These are phyloP conservation scores for Zalaria sp. DNA, from an alignment of 2,329 filamentous ascomycete genomes.

Conservation along the genomic window DNA sequence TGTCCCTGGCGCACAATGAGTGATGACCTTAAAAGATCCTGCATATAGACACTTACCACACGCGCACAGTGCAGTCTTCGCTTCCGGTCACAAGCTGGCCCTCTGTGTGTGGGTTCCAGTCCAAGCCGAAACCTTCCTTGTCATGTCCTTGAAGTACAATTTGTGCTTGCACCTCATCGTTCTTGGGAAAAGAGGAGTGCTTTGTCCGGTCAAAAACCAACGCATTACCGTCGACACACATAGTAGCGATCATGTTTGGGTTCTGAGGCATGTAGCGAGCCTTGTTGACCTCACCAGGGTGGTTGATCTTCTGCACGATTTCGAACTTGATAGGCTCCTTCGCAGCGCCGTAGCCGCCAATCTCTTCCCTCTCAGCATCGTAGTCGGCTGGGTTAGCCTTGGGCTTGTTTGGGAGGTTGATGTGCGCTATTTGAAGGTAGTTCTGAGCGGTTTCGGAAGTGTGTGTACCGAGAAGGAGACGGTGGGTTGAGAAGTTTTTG, in stretches of 20 bases:
- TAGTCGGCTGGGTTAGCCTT: constrained; percentile 67
- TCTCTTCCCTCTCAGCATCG: constrained; percentile 82
- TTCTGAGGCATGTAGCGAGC: constrained; percentile 96
- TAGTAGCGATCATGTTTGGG: constrained; percentile 87
- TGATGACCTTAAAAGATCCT: constrained; percentile 32
- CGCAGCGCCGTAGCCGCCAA: constrained; percentile 76
- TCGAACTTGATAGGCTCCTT: constrained; percentile 75
- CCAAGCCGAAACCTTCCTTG: constrained; percentile 79
- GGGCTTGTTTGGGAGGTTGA: constrained; percentile 74
- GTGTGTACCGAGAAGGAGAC: constrained; percentile 85
- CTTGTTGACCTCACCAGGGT: constrained; percentile 96
- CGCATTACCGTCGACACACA: constrained; percentile 75
- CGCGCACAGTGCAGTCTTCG: constrained; percentile 78
- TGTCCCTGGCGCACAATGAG: constrained; percentile 84
- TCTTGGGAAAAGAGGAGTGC: constrained; percentile 60
- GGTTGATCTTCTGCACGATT: constrained; percentile 90
- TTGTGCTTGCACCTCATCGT: constrained; percentile 58
- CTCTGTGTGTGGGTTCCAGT: constrained; percentile 75
- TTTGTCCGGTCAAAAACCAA: constrained; percentile 95
- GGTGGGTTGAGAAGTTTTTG: constrained; percentile 77
- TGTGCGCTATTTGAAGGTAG: constrained; percentile 86
- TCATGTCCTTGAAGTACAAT: constrained; percentile 75
- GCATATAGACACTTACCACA: constrained; percentile 50
- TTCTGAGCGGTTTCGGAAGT: constrained; percentile 77
- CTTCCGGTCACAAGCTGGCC: constrained; percentile 81